phyloP scores from a whole-genome alignment of 257 asterid genomes.

The Nicotiana attenuata region DNA sequence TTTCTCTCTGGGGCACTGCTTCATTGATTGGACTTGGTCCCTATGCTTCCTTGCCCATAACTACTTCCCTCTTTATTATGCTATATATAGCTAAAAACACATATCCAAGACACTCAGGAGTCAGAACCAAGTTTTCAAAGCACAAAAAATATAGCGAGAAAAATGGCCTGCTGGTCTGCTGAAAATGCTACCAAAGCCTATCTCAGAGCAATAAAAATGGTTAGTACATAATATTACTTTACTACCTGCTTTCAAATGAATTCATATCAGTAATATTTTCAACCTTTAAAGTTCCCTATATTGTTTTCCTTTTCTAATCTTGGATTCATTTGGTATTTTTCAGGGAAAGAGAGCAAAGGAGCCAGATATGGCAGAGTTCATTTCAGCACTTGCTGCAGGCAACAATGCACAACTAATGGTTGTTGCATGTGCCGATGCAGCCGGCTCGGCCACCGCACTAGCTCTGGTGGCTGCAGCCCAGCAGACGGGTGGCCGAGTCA shows the following conservation, averaged over 20 bases:
- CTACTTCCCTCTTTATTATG: background rate
- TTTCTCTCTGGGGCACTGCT: background rate
- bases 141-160: background rate
- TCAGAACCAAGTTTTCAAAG: background rate
- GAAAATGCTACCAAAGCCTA: constrained; percentile 75
- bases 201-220: constrained; percentile 62
- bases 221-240: constrained; percentile 15
- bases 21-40: background rate
- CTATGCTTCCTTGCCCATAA: background rate
- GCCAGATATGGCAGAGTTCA: constrained; percentile 66
- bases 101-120: background rate
- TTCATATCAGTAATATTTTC: background rate
- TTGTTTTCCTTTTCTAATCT: background rate
- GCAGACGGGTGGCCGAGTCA: constrained; percentile 58
- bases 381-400: constrained; percentile 80
- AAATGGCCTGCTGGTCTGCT: constrained; percentile 78
- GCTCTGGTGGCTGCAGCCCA: constrained; percentile 67
- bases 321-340: constrained; percentile 7
- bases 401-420: constrained; percentile 55
- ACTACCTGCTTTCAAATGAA: background rate
- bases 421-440: constrained; percentile 44
- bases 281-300: background rate
- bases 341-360: constrained; percentile 57
- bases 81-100: background rate
- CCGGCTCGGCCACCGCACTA: constrained; percentile 33